Percentiles rank a stretch among this genome's conserved stretches.
phyloP scores from a whole-genome alignment of 192 early-diverging fungal species.

The Funneliformis geosporum region DNA sequence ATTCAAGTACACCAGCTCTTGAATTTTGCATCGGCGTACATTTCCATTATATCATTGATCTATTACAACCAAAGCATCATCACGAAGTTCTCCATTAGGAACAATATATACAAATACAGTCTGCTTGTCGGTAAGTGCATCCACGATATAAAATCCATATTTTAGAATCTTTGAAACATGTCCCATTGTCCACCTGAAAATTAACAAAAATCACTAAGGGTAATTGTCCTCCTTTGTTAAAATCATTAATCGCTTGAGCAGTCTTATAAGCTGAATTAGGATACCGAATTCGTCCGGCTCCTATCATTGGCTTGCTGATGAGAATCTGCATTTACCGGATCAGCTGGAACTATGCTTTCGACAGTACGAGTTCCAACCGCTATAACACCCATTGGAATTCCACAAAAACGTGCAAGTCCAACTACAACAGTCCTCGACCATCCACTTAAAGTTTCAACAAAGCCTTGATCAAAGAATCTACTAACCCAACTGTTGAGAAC shows the following conservation, averaged over 20 bases:
- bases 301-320: constrained; percentile 83
- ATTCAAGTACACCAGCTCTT: constrained; percentile 94
- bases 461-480: constrained; percentile 97
- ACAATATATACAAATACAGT: constrained; percentile 97
- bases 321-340: constrained; percentile 90
- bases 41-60: constrained; percentile 98
- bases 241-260: constrained; percentile 98
- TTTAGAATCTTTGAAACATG: constrained; percentile 98
- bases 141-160: constrained; percentile 96
- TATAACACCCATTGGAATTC: constrained; percentile 96
- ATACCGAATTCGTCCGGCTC: constrained; percentile 97
- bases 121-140: constrained; percentile 92
- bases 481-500: constrained; percentile 63
- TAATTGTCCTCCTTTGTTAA: constrained; percentile 97
- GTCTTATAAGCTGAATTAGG: constrained; percentile 99
- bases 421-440: constrained; percentile 95
- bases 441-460: constrained; percentile 92
- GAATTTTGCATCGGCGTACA: constrained; percentile 94
- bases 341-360: constrained; percentile 89
- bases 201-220: constrained; percentile 99
- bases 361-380: constrained; percentile 95
- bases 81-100: constrained; percentile 93
- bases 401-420: constrained; percentile 91
- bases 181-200: constrained; percentile 98
- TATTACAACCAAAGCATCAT: constrained; percentile 97